Evolutionary conservation across 2,329 filamentous ascomycete genomes (phyloP), one percentile per base, ranked within the genome.

Genomic region (Clonostachys rhizophaga): DNA sequence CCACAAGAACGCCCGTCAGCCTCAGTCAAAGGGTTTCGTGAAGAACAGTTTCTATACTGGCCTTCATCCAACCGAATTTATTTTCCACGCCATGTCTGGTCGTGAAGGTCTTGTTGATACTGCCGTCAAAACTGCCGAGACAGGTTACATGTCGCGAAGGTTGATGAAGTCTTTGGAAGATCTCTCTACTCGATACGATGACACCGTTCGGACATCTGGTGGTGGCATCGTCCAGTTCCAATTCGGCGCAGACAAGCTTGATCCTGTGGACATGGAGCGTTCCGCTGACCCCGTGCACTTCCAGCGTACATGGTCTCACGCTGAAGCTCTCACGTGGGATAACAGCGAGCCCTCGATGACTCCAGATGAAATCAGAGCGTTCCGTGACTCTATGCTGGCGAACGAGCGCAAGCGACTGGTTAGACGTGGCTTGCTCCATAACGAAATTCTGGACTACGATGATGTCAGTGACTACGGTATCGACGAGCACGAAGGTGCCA

Each of bases 101-200:
- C 88, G 94, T 83, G 94, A 97, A 81, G 94, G 94, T 82, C 74
- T 99, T 55, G 91, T 99, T 60, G 94, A 99, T 79, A 99, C 94
- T 3, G 94, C 94, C 51, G 94, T 97, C 71, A 99, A 99, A 74
- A 99, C 94, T 46, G 94, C 94, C 46, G 94, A 99, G 67, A 99
- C 94, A 11, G 94, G 94, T 54, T 99, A 99, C 70, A 99, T 99
- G 94, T 97, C 92, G 52, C 86, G 94, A 70, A 85, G 94, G 56
- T 67, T 99, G 62, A 99, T 99, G 92, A 99, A 99, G 69, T 96
- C 90, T 4, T 71, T 99, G 43, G 94, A 99, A 63, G 94, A 99
- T 73, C 72, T 97, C 4, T 96, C 91, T 1, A 90, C 89, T 1
- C 84, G 91, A 58, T 99, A 99, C 58, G 94, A 99, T 58, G 83